Evolutionary conservation across 2,329 filamentous ascomycete species (phyloP).

Genomic region (Pseudogymnoascus sp.): DNA sequence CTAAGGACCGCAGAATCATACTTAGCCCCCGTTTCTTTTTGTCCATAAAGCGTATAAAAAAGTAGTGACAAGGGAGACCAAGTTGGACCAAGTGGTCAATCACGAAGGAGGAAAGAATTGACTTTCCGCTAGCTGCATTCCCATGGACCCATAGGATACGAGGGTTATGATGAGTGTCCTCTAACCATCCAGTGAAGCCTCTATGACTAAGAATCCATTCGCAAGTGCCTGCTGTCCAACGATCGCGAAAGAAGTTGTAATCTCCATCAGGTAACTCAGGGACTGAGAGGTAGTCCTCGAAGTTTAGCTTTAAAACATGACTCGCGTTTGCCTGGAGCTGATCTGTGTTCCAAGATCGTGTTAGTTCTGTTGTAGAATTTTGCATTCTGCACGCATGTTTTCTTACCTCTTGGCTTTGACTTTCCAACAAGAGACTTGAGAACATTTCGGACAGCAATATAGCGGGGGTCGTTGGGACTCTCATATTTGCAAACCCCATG

Average conservation of each 20-base stretch:
- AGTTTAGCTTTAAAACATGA: neutral
- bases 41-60: neutral
- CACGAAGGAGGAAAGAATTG: slow-evolving; percentile 11
- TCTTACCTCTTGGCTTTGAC: neutral
- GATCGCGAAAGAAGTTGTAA: neutral
- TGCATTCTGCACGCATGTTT: neutral
- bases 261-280: neutral
- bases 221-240: neutral
- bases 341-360: neutral
- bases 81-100: slow-evolving; percentile 7
- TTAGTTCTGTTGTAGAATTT: neutral
- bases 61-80: neutral
- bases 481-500: slow-evolving; percentile 28
- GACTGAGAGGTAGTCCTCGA: neutral
- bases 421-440: neutral
- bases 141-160: slow-evolving; percentile 12
- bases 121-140: slow-evolving; percentile 11
- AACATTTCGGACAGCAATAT: slow-evolving; percentile 27
- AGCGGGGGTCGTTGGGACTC: slow-evolving; percentile 27
- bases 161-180: neutral
- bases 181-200: neutral
- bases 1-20: neutral
- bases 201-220: neutral
- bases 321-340: neutral
- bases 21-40: neutral